These are phyloP conservation scores for Lactifluus echinatus DNA, from an alignment of 768 basidiomycete genomes.

Conservation along the genomic window DNA sequence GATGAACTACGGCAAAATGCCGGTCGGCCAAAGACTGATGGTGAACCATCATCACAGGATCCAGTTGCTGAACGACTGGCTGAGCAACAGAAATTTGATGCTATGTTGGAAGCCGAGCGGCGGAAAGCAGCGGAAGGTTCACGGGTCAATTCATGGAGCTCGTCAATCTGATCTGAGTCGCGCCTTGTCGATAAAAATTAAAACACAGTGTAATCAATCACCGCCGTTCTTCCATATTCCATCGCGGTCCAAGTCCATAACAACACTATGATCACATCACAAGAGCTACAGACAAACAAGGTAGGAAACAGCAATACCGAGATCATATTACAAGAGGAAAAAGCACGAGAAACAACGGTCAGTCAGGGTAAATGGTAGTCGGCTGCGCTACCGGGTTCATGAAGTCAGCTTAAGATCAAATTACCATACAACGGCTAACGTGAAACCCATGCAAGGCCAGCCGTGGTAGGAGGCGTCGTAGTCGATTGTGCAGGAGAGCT, in stretches of 20 bases:
- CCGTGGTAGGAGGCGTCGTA: conserved; percentile 20
- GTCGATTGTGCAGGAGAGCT: conserved; percentile 5
- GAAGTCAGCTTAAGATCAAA: not conserved
- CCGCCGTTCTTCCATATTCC: too few relatives aligned
- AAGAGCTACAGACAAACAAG: not conserved
- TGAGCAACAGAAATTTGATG: conserved; percentile 53
- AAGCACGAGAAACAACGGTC: not conserved
- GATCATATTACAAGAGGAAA: not conserved
- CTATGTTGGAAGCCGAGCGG: conserved; percentile 50
- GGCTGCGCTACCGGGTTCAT: too few relatives aligned
- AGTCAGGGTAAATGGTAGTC: too few relatives aligned
- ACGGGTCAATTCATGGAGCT: not conserved
- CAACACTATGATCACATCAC: not conserved
- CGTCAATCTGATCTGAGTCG: not conserved
- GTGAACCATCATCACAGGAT: conserved; percentile 31
- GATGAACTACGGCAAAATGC: conserved; percentile 50
- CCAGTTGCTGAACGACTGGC: conserved; percentile 30
- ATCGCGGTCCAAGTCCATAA: not conserved
- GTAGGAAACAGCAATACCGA: not conserved
- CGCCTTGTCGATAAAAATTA: too few relatives aligned
- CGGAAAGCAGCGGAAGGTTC: conserved; percentile 23
- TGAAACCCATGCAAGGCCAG: conserved; percentile 5
- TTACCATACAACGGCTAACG: not conserved
- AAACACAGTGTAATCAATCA: too few relatives aligned
- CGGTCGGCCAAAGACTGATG: conserved; percentile 1